Conservation (phyloP, 495 filamentous ascomycete species). For the Tuber brumale region DNA sequence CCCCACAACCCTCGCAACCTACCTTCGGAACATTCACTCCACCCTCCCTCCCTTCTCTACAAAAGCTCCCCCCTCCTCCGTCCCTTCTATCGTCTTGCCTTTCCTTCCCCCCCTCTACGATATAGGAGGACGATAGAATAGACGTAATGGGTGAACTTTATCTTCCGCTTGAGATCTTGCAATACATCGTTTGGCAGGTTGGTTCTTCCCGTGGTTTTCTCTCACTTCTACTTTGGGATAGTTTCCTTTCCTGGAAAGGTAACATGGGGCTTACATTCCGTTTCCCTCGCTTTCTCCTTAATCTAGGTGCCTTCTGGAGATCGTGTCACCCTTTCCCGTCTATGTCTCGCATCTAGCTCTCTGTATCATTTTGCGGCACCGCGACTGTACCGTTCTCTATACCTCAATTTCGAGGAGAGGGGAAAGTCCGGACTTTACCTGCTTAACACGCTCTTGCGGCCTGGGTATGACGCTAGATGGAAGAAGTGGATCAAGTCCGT, state of each 20-base stretch:
- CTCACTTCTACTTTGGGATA: neutral
- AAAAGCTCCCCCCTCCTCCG: neutral
- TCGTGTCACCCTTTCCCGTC: slow-evolving; percentile 8
- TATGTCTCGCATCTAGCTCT: slow-evolving; percentile 15
- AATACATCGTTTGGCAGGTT: slow-evolving; percentile 5
- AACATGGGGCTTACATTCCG: neutral
- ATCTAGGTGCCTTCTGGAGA: neutral
- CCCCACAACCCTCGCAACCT: neutral
- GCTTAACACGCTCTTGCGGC: neutral
- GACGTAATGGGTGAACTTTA: neutral
- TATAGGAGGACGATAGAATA: neutral
- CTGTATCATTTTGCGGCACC: slow-evolving; percentile 17
- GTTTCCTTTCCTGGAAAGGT: neutral
- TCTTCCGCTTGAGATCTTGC: slow-evolving; percentile 1
- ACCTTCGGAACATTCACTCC: neutral
- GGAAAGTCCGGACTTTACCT: slow-evolving; percentile 4
- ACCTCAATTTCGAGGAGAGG: slow-evolving; percentile 6
- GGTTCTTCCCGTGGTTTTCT: neutral
- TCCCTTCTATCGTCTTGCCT: neutral
- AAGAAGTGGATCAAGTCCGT: slow-evolving; percentile 10
- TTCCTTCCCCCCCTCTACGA: neutral
- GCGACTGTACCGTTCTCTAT: slow-evolving; percentile 5
- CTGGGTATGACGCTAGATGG: slow-evolving; percentile 9
- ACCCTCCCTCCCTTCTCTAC: neutral
- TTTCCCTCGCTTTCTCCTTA: neutral